Base-by-base conservation (phyloP, 805 yeast species). In the Sungouiella blattae region DNA sequence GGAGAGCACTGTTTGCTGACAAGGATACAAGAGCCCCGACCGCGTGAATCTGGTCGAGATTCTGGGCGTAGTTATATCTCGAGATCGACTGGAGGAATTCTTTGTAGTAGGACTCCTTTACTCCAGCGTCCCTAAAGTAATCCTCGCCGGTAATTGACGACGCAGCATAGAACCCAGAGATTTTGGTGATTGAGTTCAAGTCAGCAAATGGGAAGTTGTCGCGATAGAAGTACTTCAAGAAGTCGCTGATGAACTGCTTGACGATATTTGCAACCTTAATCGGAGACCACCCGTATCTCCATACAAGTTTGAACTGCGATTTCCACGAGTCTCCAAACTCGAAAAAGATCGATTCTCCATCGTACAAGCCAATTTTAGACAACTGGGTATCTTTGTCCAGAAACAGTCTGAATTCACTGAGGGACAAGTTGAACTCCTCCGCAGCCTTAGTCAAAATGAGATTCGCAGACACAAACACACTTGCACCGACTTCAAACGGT, bases 401-500 rank as follows among this genome's bases (percentile, higher is more conserved):
- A 1, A 44, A 35, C 14, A 71, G 47, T 12, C 58, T 54, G 44
- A 65, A 68, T 24, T 52, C 48, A 16, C 51, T 37, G 15, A n/a
- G 11, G 1, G 45, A 35, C 13, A 72, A 47, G n/a, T 57, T 55
- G 45, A 67, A 69, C 26, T 52, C 49, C 18, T 52, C 37, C 4
- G 59, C 70, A 1, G 73, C 74, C 18, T 54, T 50, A n/a, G 30
- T 27, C 27, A 73, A 35, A 16, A 71, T 61, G 40, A 48, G 40
- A 39, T 73, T 73, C 5, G 55, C 64, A 6, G 52, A 51, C 13
- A 69, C 69, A 41, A 70, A 72, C 1, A 71, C 55, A 2, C 73
- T 59, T 0, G 67, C 78, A 6, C 78, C 79, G 6, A 72, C 43
- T 44, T 73, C 78, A 17, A 52, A 4, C 46, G 51, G 35, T 5